Conservation (phyloP, 2,329 filamentous ascomycete species). For the Orbilia ellipsospora region DNA sequence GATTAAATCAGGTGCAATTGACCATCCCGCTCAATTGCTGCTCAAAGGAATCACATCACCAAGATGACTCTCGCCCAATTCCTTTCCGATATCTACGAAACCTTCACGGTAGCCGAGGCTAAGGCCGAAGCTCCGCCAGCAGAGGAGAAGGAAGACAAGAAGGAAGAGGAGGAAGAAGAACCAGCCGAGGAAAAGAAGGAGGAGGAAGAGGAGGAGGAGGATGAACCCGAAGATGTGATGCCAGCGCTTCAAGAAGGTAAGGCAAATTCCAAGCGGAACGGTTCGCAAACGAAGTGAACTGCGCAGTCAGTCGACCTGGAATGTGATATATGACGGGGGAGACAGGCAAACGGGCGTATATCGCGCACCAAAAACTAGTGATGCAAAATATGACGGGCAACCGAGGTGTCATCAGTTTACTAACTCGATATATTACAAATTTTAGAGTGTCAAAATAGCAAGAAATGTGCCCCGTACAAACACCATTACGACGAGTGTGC, state of each 20-base stretch:
- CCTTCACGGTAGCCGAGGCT: slow-evolving; percentile 65
- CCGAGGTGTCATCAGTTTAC: slow-evolving; percentile 8
- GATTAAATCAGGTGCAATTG: slow-evolving; percentile 39
- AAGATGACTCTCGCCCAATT: slow-evolving; percentile 57
- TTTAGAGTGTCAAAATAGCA: slow-evolving; percentile 87
- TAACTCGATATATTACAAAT: slow-evolving; percentile 10
- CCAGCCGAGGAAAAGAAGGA: slow-evolving; percentile 76
- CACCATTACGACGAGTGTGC: slow-evolving; percentile 99
- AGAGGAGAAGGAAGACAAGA: slow-evolving; percentile 64
- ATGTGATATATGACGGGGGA: slow-evolving; percentile 52
- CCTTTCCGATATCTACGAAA: slow-evolving; percentile 59
- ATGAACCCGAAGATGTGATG: slow-evolving; percentile 86
- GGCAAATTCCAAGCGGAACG: slow-evolving; percentile 62
- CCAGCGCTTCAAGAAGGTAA: slow-evolving; percentile 90
- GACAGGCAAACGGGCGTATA: neutral
- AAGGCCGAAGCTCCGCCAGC: slow-evolving; percentile 70
- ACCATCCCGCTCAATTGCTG: slow-evolving; percentile 20
- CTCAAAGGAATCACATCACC: slow-evolving; percentile 13
- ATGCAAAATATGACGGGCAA: slow-evolving; percentile 11
- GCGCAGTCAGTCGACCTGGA: slow-evolving; percentile 11
- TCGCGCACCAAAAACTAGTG: neutral
- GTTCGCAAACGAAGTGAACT: neutral
- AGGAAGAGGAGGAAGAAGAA: slow-evolving; percentile 69
- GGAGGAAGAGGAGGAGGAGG: slow-evolving; percentile 87
- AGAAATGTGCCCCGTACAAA: slow-evolving; percentile 86